Conservation (phyloP, 169 alveolate genomes). For the Plasmodium berghei region DNA sequence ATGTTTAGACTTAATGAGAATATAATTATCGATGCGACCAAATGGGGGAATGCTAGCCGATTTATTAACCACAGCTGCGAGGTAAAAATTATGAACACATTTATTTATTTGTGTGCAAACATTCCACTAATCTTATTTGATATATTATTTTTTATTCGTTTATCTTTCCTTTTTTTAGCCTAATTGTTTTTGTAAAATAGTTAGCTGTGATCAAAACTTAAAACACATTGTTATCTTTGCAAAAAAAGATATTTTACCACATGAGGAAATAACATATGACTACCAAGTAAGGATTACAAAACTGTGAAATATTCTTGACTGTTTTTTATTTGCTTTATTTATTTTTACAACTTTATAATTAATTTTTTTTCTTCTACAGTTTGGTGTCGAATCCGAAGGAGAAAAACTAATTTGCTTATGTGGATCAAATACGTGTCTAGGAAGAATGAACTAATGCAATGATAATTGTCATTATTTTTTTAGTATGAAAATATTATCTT, state of each 20-base stretch:
- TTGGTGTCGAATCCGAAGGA: slow-evolving; percentile 91
- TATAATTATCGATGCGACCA: slow-evolving; percentile 97
- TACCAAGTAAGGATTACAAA: slow-evolving; percentile 86
- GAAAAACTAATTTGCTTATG: slow-evolving; percentile 90
- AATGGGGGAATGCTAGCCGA: slow-evolving; percentile 96
- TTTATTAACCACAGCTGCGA: slow-evolving; percentile 98
- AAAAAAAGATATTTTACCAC: slow-evolving; percentile 91
- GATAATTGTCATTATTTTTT: neutral
- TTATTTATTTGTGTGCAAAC: neutral
- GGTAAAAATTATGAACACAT: slow-evolving; percentile 76
- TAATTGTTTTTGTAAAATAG: slow-evolving; percentile 90
- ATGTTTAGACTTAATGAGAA: slow-evolving; percentile 95
- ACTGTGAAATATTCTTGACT: too few relatives aligned
- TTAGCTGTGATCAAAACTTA: slow-evolving; percentile 89
- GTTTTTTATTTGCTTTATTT: neutral
- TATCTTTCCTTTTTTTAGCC: slow-evolving; percentile 79
- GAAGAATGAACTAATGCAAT: slow-evolving; percentile 89
- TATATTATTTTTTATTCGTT: too few relatives aligned
- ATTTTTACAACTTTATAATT: neutral
- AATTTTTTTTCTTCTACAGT: slow-evolving; percentile 49
- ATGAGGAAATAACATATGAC: slow-evolving; percentile 98
- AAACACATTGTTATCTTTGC: slow-evolving; percentile 97
- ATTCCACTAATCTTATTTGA: neutral
- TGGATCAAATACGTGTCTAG: slow-evolving; percentile 93
- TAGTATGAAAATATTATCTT: slow-evolving; percentile 1